These are phyloP conservation scores for Metarhizium humberi DNA, from an alignment of 2,329 filamentous ascomycete genomes.

Conservation along the genomic window DNA sequence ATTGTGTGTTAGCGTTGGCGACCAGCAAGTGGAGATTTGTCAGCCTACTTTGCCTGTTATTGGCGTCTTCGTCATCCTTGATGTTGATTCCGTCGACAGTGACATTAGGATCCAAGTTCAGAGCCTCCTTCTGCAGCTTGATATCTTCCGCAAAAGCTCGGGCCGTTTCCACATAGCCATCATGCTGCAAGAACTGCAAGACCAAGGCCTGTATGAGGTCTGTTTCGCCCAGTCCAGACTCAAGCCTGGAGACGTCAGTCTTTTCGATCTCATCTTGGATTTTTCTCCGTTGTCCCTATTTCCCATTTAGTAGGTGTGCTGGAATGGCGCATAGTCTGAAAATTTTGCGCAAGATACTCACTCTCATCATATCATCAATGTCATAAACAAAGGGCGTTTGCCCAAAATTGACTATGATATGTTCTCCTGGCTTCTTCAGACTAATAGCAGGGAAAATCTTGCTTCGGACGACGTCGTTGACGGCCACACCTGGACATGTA, in stretches of 20 bases:
- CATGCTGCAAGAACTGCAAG: constrained; percentile 84
- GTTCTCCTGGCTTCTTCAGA: constrained; percentile 55
- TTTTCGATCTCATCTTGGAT: constrained; percentile 51
- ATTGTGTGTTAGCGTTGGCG: constrained; percentile 1
- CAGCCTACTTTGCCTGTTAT: constrained; percentile 69
- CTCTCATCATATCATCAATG: constrained; percentile 78
- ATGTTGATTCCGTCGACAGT: constrained; percentile 53
- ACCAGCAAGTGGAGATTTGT: neutral
- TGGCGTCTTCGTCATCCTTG: constrained; percentile 76
- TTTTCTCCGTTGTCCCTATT: constrained; percentile 48
- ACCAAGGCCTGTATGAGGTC: constrained; percentile 72
- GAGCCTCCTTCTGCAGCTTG: constrained; percentile 58
- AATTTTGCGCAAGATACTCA: constrained; percentile 27
- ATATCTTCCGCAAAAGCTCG: constrained; percentile 81
- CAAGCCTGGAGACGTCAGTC: constrained; percentile 50
- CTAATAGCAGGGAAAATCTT: constrained; percentile 59
- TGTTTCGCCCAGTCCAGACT: constrained; percentile 59
- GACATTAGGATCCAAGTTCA: constrained; percentile 48
- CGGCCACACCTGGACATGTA: constrained; percentile 51
- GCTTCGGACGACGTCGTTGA: constrained; percentile 52
- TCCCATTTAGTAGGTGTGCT: constrained; percentile 6
- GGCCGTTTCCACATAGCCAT: constrained; percentile 91
- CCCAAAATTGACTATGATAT: constrained; percentile 56
- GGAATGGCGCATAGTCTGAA: neutral
- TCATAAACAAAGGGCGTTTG: constrained; percentile 78